Conservation (phyloP, 2,329 filamentous ascomycete species). For the Colletotrichum orchidophilum region DNA sequence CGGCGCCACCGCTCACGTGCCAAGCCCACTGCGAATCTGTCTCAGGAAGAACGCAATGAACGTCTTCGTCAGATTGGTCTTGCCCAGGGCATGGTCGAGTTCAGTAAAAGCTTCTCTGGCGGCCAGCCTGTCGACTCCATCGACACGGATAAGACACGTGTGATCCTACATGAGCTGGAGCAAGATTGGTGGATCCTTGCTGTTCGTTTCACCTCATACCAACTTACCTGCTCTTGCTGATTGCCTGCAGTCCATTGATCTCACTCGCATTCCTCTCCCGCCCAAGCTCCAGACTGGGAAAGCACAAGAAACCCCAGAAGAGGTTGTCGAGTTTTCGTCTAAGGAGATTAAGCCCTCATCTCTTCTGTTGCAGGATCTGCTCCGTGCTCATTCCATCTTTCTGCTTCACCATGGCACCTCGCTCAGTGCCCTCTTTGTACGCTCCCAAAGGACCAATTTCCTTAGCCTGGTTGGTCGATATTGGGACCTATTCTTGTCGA, state of each 20-base stretch:
- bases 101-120: constrained; percentile 86
- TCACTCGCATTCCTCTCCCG: constrained; percentile 77
- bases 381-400: constrained; percentile 85
- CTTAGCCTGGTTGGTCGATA: constrained; percentile 78
- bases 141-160: constrained; percentile 88
- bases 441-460: constrained; percentile 73
- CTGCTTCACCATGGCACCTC: constrained; percentile 86
- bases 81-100: constrained; percentile 95
- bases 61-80: constrained; percentile 91
- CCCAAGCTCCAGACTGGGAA: constrained; percentile 56
- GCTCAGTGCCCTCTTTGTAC: constrained; percentile 74
- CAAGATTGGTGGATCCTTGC: constrained; percentile 95
- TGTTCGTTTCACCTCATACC: constrained; percentile 59
- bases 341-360: constrained; percentile 87
- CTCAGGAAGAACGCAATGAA: constrained; percentile 80
- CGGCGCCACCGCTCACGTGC: constrained; percentile 53
- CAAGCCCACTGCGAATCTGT: constrained; percentile 54
- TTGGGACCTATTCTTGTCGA: constrained; percentile 76
- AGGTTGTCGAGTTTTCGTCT: constrained; percentile 81
- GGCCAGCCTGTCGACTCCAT: constrained; percentile 82
- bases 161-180: constrained; percentile 89
- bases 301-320: constrained; percentile 50
- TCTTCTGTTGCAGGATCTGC: constrained; percentile 81
- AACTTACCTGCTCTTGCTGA: neutral
- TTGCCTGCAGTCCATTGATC: constrained; percentile 73